Evolutionary conservation across 1,284 basidiomycete species (phyloP).

Genomic region (Stereum hirsutum): DNA sequence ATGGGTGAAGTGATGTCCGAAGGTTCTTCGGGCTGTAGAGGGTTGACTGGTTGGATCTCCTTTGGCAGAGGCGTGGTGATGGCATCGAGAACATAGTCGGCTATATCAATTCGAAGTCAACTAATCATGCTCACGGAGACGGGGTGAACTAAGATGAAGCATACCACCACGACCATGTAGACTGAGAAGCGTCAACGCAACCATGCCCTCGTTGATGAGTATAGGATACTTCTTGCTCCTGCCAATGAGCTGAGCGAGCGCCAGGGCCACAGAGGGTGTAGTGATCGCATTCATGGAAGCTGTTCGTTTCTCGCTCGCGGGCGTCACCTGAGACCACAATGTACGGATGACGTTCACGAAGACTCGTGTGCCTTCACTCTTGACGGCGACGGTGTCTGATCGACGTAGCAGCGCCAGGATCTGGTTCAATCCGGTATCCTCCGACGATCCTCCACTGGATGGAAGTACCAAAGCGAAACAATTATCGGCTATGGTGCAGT

Average conservation of each 20-base stretch:
- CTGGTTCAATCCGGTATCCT: constrained; percentile 45
- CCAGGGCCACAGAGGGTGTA: constrained; percentile 42
- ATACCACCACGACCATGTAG: constrained; percentile 57
- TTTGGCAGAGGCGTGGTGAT: constrained; percentile 40
- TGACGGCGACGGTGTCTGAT: constrained; percentile 75
- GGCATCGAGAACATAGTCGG: constrained; percentile 49
- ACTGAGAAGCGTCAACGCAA: constrained; percentile 74
- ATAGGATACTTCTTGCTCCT: constrained; percentile 76
- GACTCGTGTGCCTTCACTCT: constrained; percentile 85
- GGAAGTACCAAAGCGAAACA: constrained; percentile 48
- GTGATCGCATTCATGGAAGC: constrained; percentile 46
- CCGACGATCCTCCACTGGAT: constrained; percentile 17
- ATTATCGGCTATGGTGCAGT: constrained; percentile 46
- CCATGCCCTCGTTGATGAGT: constrained; percentile 83
- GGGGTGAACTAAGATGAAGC: constrained; percentile 15
- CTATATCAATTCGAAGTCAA: constrained; percentile 31
- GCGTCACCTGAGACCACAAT: constrained; percentile 47
- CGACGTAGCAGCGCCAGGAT: constrained; percentile 71
- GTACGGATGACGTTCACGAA: constrained; percentile 77
- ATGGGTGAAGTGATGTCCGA: constrained; percentile 29
- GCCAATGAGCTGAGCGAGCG: constrained; percentile 66
- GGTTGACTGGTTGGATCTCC: constrained; percentile 24
- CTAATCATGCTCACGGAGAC: constrained; percentile 3
- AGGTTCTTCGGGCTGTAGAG: constrained; percentile 28
- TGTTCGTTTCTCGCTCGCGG: constrained; percentile 32